A percentile compares a stretch with the other conserved stretches of the same genome.
These are phyloP conservation scores for Fragosphaeria purpurea DNA, from an alignment of 2,329 filamentous ascomycete genomes.

Conservation along the genomic window DNA sequence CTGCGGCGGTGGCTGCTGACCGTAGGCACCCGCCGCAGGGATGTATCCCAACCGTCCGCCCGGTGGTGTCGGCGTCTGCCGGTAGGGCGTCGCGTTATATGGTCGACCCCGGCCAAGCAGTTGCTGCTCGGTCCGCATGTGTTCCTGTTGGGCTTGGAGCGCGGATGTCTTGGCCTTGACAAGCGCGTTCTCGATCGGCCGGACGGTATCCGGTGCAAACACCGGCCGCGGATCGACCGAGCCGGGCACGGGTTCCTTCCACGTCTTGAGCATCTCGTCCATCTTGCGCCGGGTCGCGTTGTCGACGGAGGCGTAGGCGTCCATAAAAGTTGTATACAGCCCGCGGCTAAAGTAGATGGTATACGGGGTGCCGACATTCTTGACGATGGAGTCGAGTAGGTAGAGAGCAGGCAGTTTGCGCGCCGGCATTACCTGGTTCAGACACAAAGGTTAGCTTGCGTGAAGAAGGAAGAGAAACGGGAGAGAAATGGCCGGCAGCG, in stretches of 20 bases:
- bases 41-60: constrained; percentile 26
- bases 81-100: constrained; percentile 46
- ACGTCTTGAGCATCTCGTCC: constrained; percentile 95
- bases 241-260: constrained; percentile 93
- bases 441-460: too few relatives aligned
- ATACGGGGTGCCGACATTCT: constrained; percentile 97
- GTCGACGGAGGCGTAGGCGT: constrained; percentile 86
- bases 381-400: constrained; percentile 94
- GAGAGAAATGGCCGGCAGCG: too few relatives aligned
- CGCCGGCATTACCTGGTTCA: constrained; percentile 57
- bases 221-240: constrained; percentile 89
- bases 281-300: constrained; percentile 74
- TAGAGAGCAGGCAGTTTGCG: constrained; percentile 95
- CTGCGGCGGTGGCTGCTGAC: constrained; percentile 10
- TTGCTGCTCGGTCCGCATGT: constrained; percentile 46
- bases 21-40: constrained; percentile 19
- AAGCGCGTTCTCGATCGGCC: constrained; percentile 86
- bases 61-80: constrained; percentile 67
- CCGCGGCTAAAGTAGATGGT: constrained; percentile 89
- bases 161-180: constrained; percentile 65
- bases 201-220: constrained; percentile 76
- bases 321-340: constrained; percentile 92
- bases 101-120: constrained; percentile 34
- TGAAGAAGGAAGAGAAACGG: too few relatives aligned
- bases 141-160: constrained; percentile 48